Evolutionary conservation across 306 rosid species (phyloP), one percentile per base, ranked within the genome.

Genomic region (Quercus alba): DNA sequence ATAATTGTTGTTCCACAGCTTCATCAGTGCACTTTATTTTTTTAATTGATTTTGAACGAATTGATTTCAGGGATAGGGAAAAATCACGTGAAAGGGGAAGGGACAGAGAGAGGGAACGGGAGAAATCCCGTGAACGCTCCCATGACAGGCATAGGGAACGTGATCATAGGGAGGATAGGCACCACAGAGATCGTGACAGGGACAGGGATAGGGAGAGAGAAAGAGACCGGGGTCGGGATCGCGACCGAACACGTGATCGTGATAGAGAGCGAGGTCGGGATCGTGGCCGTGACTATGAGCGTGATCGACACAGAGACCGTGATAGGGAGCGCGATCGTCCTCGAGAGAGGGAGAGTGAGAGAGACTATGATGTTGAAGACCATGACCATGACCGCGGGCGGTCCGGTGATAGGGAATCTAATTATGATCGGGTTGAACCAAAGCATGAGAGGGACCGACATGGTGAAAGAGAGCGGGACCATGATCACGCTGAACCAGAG

Each of bases 121-220:
- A 89, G 87, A 87, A 79, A 52, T 93, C 99, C 0, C 88, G 77
- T 7, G 98, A 95, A 67, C 92, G 83, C 17, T 88, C 97, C 76
- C 92, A 81, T 70, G 98, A 93, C 58, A 96, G 92, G 79, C 81
- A 76, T 67, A 86, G 91, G 85, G 97, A 91, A 79, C 98, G 94
- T 64, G 99, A 96, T 55, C 82, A 88, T 67, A 88, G 92, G 76
- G 99, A 96, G 80, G 99, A 96, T 41, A 88, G 92, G 62, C 98
- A 90, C 84, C 97, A 90, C 84, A 89, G 94, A 84, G 99, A 96
- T 76, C 90, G 99, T 41, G 98, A 96, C 70, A 96, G 93, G 73
- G 81, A 56, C 72, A 80, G 85, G 72, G 92, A 82, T 3, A 85
- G 75, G 63, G 96, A 87, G 3, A 90, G 89, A 63, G 97, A 88